Conservation (phyloP, 768 basidiomycete genomes). For the Rhizopogon vinicolor region DNA sequence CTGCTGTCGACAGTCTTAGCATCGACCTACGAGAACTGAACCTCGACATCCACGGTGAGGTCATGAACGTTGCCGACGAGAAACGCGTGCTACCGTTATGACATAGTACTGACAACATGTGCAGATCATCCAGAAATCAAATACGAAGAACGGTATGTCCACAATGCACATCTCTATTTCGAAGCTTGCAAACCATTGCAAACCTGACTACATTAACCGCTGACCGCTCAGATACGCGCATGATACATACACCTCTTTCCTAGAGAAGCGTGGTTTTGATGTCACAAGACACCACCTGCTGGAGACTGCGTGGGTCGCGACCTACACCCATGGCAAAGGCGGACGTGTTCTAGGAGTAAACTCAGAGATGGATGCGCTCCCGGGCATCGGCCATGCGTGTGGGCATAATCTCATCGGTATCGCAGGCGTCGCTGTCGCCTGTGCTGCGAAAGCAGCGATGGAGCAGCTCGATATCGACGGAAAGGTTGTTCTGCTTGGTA, state of each 20-base stretch:
- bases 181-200: neutral
- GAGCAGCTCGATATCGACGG: slow-evolving; percentile 59
- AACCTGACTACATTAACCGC: neutral
- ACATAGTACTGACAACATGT: too few relatives aligned
- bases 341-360: slow-evolving; percentile 75
- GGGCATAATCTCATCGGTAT: slow-evolving; percentile 85
- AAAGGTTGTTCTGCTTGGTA: slow-evolving; percentile 69
- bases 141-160: slow-evolving; percentile 54
- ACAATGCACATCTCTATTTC: neutral
- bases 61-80: neutral
- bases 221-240: slow-evolving; percentile 54
- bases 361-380: slow-evolving; percentile 74
- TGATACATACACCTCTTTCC: slow-evolving; percentile 62
- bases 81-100: neutral
- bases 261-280: slow-evolving; percentile 60
- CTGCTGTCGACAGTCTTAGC: slow-evolving; percentile 42
- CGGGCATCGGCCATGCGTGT: slow-evolving; percentile 64
- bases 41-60: slow-evolving; percentile 62
- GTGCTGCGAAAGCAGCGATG: slow-evolving; percentile 62
- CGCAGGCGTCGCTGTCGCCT: slow-evolving; percentile 65
- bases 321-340: slow-evolving; percentile 57
- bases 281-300: slow-evolving; percentile 59
- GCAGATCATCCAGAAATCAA: slow-evolving; percentile 63
- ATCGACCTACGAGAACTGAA: slow-evolving; percentile 52
- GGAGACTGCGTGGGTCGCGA: slow-evolving; percentile 74